A percentile compares a stretch with the other conserved stretches of the same genome.
Conservation (phyloP, 192 early-diverging fungal species). For the Linnemannia hyalina region DNA sequence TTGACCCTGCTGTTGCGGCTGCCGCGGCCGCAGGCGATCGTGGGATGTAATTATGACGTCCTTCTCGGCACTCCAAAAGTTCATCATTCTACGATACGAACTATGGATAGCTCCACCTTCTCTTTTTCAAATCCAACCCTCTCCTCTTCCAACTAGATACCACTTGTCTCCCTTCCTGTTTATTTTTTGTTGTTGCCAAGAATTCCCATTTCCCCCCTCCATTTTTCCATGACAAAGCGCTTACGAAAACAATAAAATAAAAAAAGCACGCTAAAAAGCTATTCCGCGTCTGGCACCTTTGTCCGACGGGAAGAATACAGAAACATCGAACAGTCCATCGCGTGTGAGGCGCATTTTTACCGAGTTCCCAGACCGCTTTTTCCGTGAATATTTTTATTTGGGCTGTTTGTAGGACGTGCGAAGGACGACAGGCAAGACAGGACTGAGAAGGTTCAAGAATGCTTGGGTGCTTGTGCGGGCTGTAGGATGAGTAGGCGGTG, state of each 20-base stretch:
- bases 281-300: no score
- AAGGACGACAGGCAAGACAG: no score
- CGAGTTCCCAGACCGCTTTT: no score
- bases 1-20: slow-evolving; percentile 45
- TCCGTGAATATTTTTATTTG: no score
- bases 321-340: no score
- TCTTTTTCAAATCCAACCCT: background rate
- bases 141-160: background rate
- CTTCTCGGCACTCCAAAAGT: no score
- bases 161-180: background rate
- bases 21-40: slow-evolving; percentile 41
- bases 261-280: background rate
- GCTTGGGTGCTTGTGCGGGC: background rate
- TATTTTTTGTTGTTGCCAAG: background rate
- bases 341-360: no score
- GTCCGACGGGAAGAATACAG: no score
- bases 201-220: background rate
- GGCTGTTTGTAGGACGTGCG: no score
- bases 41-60: slow-evolving; percentile 26
- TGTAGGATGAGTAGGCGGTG: background rate
- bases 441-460: background rate
- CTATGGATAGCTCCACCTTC: background rate
- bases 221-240: background rate
- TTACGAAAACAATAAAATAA: background rate
- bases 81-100: background rate